Evolutionary conservation across 192 early-diverging fungal genomes (phyloP).

Genomic region (Coemansia sp.): DNA sequence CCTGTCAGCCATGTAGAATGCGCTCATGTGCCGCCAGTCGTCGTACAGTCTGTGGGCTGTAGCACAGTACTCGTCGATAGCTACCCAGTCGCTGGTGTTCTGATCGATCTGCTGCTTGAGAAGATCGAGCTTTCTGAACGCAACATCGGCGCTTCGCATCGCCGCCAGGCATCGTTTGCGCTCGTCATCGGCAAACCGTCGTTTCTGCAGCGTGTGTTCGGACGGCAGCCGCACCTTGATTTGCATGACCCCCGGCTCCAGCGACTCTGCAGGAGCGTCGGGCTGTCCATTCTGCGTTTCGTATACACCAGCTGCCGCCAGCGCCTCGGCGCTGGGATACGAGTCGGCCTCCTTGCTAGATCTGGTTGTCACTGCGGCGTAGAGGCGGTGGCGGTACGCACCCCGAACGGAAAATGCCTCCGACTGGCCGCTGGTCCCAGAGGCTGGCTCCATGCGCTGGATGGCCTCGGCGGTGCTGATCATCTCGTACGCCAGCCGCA

Average conservation of each 20-base stretch:
- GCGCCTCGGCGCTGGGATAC: not conserved
- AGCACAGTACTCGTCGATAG: constrained; percentile 30
- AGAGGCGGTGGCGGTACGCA: not conserved
- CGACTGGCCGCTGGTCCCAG: not conserved
- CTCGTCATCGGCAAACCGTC: constrained; percentile 31
- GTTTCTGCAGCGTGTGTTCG: constrained; percentile 16
- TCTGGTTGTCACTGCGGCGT: not conserved
- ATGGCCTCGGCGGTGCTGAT: constrained; percentile 41
- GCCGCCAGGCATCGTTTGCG: constrained; percentile 26
- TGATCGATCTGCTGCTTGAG: constrained; percentile 18
- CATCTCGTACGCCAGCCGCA: constrained; percentile 36
- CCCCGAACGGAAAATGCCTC: not conserved
- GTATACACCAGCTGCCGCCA: not conserved
- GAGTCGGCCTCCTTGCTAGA: not conserved
- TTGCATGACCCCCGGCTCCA: constrained; percentile 6
- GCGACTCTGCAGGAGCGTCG: not conserved
- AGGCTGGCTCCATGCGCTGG: constrained; percentile 17
- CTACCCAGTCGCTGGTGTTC: not conserved
- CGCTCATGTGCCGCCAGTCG: constrained; percentile 42
- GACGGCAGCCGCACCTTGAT: constrained; percentile 26
- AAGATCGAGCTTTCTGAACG: constrained; percentile 43
- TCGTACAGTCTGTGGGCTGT: constrained; percentile 31
- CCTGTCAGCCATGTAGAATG: constrained; percentile 33
- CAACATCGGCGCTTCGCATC: constrained; percentile 40
- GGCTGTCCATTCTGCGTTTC: not conserved